Evolutionary conservation across 768 basidiomycete species (phyloP), one percentile per base, ranked within the genome.

Genomic region (Leccinum truebloodii): DNA sequence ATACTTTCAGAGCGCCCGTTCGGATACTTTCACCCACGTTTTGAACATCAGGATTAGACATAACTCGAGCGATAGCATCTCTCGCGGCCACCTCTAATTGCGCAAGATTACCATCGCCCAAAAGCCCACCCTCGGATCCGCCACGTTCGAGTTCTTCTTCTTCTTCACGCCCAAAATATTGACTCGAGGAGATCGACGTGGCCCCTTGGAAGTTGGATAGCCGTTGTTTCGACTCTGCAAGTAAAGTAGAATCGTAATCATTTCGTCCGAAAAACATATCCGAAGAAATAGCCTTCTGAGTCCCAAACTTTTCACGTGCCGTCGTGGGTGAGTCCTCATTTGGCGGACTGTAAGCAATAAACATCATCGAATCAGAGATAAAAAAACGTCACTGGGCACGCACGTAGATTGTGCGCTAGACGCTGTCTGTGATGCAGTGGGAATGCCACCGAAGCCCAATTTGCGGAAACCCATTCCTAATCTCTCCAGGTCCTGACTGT

Each of bases 211-310:
- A 99, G 44, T 83, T 78, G 67, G 88, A 84, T 46, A 98, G 78
- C 3, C 96, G 87, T 12, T 82, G 76, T 69, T 93, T 90, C 6
- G 95, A 95, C 76, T 98, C 94, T 51, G 80, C 76, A 46, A 83
- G 68, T 4, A 86, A 80, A 39, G 73, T 68, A 2, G 92, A 85
- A 70, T 98, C 95, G 76, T 97, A 98, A 22, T 86, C 74, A 53
- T 90, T 90, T 46, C 96, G 85, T 24, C 89, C 94, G 72, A 98
- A 98, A 80, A 89, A 98, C 92, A 95, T 94, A 70, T 98, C 97
- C 4, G 94, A 96, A 6, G 95, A 98, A 73, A 99, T 99, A 57
- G 85, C 94, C 72, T 98, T 99, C 73, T 98, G 97, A 60, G 70
- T 74, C 2, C 94, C 92, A 73, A 98, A 99, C 67, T 92, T 93